Evolutionary conservation across 2,329 filamentous ascomycete genomes (phyloP).

Genomic region (Zymoseptoria pseudotritici): DNA sequence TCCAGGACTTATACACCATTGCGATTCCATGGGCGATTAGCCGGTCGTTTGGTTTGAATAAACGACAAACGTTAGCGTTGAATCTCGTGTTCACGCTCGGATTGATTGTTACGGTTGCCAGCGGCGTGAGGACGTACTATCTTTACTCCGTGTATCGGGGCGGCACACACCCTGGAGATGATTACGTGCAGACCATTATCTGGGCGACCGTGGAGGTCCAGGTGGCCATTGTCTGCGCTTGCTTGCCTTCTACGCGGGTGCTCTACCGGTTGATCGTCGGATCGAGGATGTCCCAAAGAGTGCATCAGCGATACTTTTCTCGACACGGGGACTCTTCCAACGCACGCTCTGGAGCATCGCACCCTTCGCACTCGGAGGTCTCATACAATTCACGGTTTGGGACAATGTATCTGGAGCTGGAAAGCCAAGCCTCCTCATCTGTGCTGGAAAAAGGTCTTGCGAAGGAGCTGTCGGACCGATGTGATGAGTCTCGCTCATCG

Average conservation of each 20-base stretch:
- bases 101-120: constrained; percentile 26
- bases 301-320: neutral
- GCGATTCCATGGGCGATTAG: constrained; percentile 39
- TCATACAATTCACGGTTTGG: no score
- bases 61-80: constrained; percentile 37
- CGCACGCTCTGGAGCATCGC: neutral
- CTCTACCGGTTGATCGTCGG: neutral
- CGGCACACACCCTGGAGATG: neutral
- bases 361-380: neutral
- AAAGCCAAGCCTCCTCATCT: no score
- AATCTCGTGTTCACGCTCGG: constrained; percentile 34
- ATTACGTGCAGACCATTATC: neutral
- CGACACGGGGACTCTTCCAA: neutral
- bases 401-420: no score
- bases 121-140: constrained; percentile 31
- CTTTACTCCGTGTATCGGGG: constrained; percentile 5
- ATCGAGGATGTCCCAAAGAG: neutral
- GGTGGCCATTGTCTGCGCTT: constrained; percentile 1
- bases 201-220: neutral
- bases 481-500: no score
- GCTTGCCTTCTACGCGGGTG: neutral
- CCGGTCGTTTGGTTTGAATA: constrained; percentile 37
- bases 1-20: constrained; percentile 36
- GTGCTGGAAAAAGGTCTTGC: no score
- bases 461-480: no score